Evolutionary conservation across 179 eudicot species (phyloP).

Genomic region (Vitellaria paradoxa): DNA sequence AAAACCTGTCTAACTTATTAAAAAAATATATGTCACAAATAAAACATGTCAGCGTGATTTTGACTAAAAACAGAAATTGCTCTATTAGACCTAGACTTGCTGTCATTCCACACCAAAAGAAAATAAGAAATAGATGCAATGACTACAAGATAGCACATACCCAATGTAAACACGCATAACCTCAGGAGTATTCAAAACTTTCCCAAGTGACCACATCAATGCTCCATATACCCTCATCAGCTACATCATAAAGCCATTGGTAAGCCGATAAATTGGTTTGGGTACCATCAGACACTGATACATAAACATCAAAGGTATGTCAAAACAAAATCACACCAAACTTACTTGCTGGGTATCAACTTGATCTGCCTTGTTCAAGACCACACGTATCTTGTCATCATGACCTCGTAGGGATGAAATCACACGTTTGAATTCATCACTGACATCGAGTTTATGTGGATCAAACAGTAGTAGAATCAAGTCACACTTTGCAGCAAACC

Average conservation of each 20-base stretch:
- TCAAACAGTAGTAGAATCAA: conserved; percentile 85
- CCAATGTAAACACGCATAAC: conserved; percentile 95
- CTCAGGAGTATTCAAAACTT: conserved; percentile 95
- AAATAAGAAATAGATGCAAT: background rate
- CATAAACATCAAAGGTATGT: background rate
- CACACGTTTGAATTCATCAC: conserved; percentile 93
- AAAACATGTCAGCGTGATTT: background rate
- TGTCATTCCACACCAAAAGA: background rate
- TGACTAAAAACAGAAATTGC: background rate
- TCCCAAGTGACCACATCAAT: conserved; percentile 98
- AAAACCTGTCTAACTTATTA: too few relatives aligned
- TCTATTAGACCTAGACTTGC: background rate
- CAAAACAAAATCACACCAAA: background rate
- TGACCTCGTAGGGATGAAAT: conserved; percentile 85
- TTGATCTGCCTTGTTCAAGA: conserved; percentile 93
- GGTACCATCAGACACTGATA: background rate
- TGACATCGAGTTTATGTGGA: conserved; percentile 93
- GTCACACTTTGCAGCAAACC: conserved; percentile 99
- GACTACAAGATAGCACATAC: conserved; percentile 35
- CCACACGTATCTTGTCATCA: conserved; percentile 97
- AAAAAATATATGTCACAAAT: background rate
- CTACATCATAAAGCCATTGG: conserved; percentile 34
- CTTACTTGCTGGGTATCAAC: conserved; percentile 93
- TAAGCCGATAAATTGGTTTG: conserved; percentile 1
- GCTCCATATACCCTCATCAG: conserved; percentile 99